These are phyloP conservation scores for Leucocoprinus leucothites DNA, from an alignment of 768 basidiomycete genomes.

Conservation along the genomic window DNA sequence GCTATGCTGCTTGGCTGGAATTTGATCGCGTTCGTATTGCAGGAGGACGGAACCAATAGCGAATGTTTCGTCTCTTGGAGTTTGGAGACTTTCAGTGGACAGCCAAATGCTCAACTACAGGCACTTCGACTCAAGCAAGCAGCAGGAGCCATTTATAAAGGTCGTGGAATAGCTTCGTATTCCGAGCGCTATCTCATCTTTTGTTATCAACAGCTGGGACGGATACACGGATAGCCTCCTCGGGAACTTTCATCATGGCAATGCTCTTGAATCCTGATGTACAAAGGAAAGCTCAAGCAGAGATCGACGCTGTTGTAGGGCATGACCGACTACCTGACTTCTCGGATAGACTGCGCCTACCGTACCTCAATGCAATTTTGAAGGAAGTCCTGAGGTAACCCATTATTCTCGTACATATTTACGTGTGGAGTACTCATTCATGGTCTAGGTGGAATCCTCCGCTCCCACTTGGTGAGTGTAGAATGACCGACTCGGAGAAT, in stretches of 20 bases:
- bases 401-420: neutral
- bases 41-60: neutral
- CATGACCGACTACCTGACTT: slow-evolving; percentile 20
- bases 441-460: neutral
- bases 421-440: neutral
- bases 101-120: neutral
- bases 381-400: slow-evolving; percentile 19
- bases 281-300: slow-evolving; percentile 17
- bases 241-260: slow-evolving; percentile 5
- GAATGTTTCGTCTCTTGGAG: neutral
- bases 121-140: too few species aligned
- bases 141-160: too few species aligned
- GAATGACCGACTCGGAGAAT: neutral
- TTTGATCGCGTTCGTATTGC: neutral
- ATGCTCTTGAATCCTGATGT: slow-evolving; percentile 16
- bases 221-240: neutral
- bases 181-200: neutral
- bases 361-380: slow-evolving; percentile 19
- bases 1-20: neutral
- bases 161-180: too few species aligned
- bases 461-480: neutral
- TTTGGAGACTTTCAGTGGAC: neutral
- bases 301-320: slow-evolving; percentile 22
- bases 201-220: neutral
- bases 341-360: slow-evolving; percentile 15